A percentile compares a stretch with the other conserved stretches of the same genome.
Evolutionary conservation across 306 rosid species (phyloP).

Genomic region (Fragaria iinumae): DNA sequence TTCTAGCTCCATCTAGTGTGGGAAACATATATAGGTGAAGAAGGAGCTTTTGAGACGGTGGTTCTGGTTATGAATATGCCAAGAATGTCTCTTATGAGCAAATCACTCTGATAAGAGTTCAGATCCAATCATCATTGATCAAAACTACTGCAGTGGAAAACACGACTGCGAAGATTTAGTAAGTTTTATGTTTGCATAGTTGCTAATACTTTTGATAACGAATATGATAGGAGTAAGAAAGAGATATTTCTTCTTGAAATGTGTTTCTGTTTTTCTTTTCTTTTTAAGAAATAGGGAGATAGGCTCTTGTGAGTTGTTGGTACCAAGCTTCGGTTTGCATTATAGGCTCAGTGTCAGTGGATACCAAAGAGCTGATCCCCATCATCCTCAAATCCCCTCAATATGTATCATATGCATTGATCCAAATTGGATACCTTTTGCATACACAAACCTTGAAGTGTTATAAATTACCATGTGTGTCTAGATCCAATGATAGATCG

Average conservation of each 20-base stretch:
- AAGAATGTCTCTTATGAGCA: slow-evolving; percentile 8
- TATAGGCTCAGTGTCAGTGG: neutral
- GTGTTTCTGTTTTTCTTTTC: no score
- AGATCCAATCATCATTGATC: slow-evolving; percentile 21
- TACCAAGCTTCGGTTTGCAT: neutral
- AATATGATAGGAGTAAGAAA: neutral
- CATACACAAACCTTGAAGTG: neutral
- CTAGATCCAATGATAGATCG: no score
- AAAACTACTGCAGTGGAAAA: neutral
- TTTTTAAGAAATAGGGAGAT: no score
- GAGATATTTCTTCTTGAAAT: neutral
- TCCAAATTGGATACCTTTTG: neutral
- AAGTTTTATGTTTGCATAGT: neutral
- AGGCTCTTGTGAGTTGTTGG: neutral
- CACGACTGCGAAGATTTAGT: no score
- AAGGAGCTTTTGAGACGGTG: neutral
- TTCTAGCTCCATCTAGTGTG: no score
- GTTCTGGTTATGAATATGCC: slow-evolving; percentile 26
- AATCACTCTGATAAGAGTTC: neutral
- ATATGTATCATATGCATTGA: no score
- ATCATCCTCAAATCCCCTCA: neutral
- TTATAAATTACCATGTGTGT: neutral
- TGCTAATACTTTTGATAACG: neutral
- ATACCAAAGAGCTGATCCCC: no score
- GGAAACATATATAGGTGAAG: no score